Percentiles rank a stretch among this genome's conserved stretches.
Conservation (phyloP, 2,329 filamentous ascomycete species). For the Metarhizium humberi region DNA sequence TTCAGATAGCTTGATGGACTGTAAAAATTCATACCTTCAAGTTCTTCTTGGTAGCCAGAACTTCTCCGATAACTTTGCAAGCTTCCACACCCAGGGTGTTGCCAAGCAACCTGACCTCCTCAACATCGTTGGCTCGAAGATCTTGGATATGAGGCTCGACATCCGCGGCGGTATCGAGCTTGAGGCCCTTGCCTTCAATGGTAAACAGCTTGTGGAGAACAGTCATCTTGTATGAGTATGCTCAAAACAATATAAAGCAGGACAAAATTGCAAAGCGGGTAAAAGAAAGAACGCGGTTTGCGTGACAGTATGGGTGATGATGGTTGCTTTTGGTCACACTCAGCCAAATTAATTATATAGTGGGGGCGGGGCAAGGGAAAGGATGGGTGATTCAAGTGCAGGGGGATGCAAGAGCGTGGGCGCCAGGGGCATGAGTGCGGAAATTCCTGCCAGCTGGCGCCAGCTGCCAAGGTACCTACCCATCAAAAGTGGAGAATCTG, state of each 20-base stretch:
- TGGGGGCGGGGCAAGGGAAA: slow-evolving; percentile 19
- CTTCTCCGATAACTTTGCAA: slow-evolving; percentile 73
- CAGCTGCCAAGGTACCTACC: not conserved
- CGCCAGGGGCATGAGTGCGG: not conserved
- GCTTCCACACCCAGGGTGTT: slow-evolving; percentile 91
- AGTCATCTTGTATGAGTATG: slow-evolving; percentile 18
- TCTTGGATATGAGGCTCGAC: slow-evolving; percentile 74
- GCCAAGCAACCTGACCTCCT: slow-evolving; percentile 78
- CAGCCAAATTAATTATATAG: slow-evolving; percentile 10
- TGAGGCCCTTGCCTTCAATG: slow-evolving; percentile 83
- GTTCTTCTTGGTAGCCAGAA: slow-evolving; percentile 75
- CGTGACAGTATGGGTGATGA: not conserved
- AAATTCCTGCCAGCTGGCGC: not conserved
- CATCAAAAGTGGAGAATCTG: too few species aligned
- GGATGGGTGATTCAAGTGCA: too few species aligned
- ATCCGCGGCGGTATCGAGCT: slow-evolving; percentile 82
- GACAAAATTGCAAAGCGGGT: not conserved
- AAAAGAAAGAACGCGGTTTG: slow-evolving; percentile 1
- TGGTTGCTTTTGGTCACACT: slow-evolving; percentile 1
- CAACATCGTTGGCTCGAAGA: slow-evolving; percentile 64
- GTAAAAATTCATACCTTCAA: slow-evolving; percentile 48
- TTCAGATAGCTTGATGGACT: not conserved
- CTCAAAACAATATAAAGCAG: not conserved
- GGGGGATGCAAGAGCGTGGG: too few species aligned
- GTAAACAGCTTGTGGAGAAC: slow-evolving; percentile 61